phyloP scores from a whole-genome alignment of 2,329 filamentous ascomycete species.

The Fusarium nisikadoi region DNA sequence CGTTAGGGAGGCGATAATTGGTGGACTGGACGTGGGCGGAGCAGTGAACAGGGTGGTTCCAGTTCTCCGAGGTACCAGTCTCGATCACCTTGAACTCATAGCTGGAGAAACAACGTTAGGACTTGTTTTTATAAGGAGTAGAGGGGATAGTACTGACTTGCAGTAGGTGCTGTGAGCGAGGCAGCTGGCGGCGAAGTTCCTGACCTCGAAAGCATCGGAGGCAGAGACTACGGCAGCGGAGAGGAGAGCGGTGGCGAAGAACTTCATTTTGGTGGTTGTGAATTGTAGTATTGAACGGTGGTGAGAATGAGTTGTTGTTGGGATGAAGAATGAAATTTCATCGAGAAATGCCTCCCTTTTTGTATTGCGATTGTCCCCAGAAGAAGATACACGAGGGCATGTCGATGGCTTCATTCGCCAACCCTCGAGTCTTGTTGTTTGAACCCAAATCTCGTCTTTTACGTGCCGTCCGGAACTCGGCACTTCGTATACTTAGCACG shows the following conservation, averaged over 20 bases:
- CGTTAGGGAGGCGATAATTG: slow-evolving; percentile 45
- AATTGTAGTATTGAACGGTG: too few relatives aligned
- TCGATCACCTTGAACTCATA: slow-evolving; percentile 31
- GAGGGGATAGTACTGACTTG: neutral
- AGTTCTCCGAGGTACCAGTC: slow-evolving; percentile 40
- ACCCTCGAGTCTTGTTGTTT: neutral
- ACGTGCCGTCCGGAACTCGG: slow-evolving; percentile 20
- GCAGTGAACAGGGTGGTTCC: slow-evolving; percentile 40
- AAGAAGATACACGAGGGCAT: neutral
- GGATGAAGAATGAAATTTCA: neutral
- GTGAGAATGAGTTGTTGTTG: neutral
- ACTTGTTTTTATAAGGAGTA: fast-evolving
- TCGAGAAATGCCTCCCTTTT: neutral
- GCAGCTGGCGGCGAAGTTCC: slow-evolving; percentile 25
- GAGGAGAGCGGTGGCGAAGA: slow-evolving; percentile 22
- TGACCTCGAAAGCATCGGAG: slow-evolving; percentile 9
- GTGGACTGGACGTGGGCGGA: slow-evolving; percentile 26
- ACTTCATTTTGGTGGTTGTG: slow-evolving; percentile 31
- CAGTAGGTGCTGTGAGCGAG: slow-evolving; percentile 20
- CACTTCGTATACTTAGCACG: neutral
- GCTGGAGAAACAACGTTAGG: neutral
- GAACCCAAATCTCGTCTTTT: slow-evolving; percentile 29
- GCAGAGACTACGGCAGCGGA: slow-evolving; percentile 14
- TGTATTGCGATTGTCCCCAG: neutral
- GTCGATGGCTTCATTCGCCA: too few relatives aligned